A percentile compares a stretch with the other conserved stretches of the same genome.
Conservation (phyloP, 2,329 filamentous ascomycete species). For the Dactylonectria macrodidyma region DNA sequence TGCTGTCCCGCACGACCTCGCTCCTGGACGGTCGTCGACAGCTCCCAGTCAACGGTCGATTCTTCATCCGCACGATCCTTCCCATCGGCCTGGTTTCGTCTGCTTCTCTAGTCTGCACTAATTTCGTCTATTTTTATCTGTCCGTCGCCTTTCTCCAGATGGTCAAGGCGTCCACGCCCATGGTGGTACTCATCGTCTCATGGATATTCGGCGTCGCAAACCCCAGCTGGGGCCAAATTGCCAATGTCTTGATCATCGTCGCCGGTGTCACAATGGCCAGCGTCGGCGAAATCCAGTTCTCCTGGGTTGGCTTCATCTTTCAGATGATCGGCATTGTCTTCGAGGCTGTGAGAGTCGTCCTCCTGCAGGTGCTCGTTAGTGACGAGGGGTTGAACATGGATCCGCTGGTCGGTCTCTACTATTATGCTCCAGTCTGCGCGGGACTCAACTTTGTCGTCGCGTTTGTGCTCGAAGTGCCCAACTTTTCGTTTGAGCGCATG, state of each 20-base stretch:
- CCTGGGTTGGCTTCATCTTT: constrained; percentile 73
- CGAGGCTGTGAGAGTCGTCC: constrained; percentile 83
- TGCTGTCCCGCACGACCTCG: constrained; percentile 72
- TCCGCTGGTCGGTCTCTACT: constrained; percentile 87
- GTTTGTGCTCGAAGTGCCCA: constrained; percentile 75
- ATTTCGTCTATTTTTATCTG: constrained; percentile 76
- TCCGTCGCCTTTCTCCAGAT: constrained; percentile 78
- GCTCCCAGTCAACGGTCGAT: constrained; percentile 70
- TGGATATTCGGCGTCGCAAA: constrained; percentile 68
- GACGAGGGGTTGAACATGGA: constrained; percentile 86
- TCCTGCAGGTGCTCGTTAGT: constrained; percentile 85
- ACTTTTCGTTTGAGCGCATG: constrained; percentile 75
- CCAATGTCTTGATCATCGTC: constrained; percentile 65
- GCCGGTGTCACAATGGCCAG: constrained; percentile 65
- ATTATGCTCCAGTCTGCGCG: constrained; percentile 87
- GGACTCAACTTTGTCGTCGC: constrained; percentile 82
- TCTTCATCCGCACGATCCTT: constrained; percentile 73
- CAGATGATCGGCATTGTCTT: constrained; percentile 83
- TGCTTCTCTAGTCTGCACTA: constrained; percentile 74
- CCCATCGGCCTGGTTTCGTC: constrained; percentile 76
- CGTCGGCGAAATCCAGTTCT: constrained; percentile 76
- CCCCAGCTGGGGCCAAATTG: constrained; percentile 58
- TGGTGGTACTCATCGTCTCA: constrained; percentile 74
- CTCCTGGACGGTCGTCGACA: constrained; percentile 73
- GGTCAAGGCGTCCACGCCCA: constrained; percentile 76